phyloP scores from a whole-genome alignment of 169 alveolate species.

The Babesia sp. region DNA sequence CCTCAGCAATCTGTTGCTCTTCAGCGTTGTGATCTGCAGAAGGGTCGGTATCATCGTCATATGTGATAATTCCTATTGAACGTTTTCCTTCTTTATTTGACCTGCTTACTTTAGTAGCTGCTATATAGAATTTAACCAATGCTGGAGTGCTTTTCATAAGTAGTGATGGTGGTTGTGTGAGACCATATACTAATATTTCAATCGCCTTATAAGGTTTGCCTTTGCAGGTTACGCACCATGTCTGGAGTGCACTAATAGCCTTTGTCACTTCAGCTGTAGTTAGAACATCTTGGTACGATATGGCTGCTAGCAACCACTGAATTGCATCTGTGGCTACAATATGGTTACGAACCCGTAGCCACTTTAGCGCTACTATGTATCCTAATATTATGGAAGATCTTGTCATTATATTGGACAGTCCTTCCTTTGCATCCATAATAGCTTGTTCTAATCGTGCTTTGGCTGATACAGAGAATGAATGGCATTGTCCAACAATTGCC shows the following conservation, averaged over 20 bases:
- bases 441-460: constrained; percentile 44
- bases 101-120: constrained; percentile 10
- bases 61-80: not conserved
- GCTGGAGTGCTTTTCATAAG: constrained; percentile 13
- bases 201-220: constrained; percentile 11
- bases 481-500: constrained; percentile 52
- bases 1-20: not conserved
- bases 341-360: constrained; percentile 22
- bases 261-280: constrained; percentile 1
- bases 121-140: constrained; percentile 27
- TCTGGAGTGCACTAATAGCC: not conserved
- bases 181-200: not conserved
- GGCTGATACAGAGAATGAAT: constrained; percentile 32
- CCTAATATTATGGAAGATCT: not conserved
- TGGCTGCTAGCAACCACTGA: not conserved
- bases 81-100: not conserved
- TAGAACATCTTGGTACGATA: constrained; percentile 28
- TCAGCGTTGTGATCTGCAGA: too few species aligned
- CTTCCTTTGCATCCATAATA: constrained; percentile 30
- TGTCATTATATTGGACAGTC: not conserved
- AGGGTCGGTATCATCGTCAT: too few species aligned
- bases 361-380: constrained; percentile 9
- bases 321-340: constrained; percentile 17
- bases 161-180: not conserved
- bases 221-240: constrained; percentile 13